Conservation (phyloP, 805 yeast species). For the Nakazawaea laoshanensis region DNA sequence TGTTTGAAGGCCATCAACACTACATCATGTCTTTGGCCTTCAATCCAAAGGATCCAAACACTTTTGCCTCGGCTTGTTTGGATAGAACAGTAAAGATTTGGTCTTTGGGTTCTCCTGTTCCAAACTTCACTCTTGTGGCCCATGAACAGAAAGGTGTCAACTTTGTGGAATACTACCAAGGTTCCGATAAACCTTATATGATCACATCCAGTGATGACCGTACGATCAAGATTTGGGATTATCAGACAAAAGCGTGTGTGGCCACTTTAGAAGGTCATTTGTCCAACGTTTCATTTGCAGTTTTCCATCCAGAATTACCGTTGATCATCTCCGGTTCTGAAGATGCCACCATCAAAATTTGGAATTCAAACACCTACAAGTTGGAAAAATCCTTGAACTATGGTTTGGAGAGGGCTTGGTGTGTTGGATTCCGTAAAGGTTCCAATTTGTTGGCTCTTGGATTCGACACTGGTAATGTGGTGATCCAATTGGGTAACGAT, state of each 20-base stretch:
- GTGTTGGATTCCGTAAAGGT: slow-evolving; percentile 67
- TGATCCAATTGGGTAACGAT: slow-evolving; percentile 84
- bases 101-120: slow-evolving; percentile 81
- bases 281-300: slow-evolving; percentile 91
- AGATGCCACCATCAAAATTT: slow-evolving; percentile 87
- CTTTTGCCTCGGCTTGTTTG: slow-evolving; percentile 94
- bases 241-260: slow-evolving; percentile 92
- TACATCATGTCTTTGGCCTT: slow-evolving; percentile 91
- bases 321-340: slow-evolving; percentile 93
- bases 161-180: slow-evolving; percentile 94
- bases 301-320: slow-evolving; percentile 97
- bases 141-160: slow-evolving; percentile 93
- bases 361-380: slow-evolving; percentile 93
- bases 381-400: slow-evolving; percentile 86
- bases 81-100: slow-evolving; percentile 96
- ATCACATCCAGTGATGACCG: slow-evolving; percentile 88
- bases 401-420: slow-evolving; percentile 96
- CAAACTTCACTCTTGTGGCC: slow-evolving; percentile 87
- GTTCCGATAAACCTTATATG: slow-evolving; percentile 93
- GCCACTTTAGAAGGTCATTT: slow-evolving; percentile 93
- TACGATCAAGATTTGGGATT: slow-evolving; percentile 89
- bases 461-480: slow-evolving; percentile 90
- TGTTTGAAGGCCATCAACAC: slow-evolving; percentile 93
- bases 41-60: slow-evolving; percentile 95
- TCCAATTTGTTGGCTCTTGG: slow-evolving; percentile 84